Evolutionary conservation across 805 yeast species (phyloP).

Genomic region (Kuraishia piskuri): DNA sequence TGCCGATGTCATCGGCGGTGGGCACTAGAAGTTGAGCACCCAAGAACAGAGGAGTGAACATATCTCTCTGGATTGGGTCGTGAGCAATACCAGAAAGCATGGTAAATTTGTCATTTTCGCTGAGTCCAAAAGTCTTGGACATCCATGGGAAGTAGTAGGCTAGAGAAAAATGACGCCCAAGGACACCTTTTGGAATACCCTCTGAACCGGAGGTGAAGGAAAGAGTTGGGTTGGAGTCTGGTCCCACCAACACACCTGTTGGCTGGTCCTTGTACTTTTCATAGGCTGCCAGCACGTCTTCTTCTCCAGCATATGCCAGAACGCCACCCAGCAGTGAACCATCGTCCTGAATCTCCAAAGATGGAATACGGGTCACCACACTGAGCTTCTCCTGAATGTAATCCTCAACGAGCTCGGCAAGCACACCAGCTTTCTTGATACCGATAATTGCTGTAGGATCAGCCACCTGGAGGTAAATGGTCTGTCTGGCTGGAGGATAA

Average conservation of each 20-base stretch:
- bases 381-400: constrained; percentile 68
- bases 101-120: constrained; percentile 80
- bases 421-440: constrained; percentile 79
- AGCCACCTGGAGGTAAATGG: constrained; percentile 86
- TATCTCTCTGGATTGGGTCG: constrained; percentile 98
- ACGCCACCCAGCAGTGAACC: constrained; percentile 65
- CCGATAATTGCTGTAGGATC: constrained; percentile 88
- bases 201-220: constrained; percentile 97
- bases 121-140: constrained; percentile 75
- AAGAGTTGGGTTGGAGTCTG: constrained; percentile 94
- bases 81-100: constrained; percentile 99
- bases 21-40: constrained; percentile 94
- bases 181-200: constrained; percentile 97
- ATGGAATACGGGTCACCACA: constrained; percentile 67
- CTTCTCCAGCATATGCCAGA: constrained; percentile 15
- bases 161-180: constrained; percentile 93
- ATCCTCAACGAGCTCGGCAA: constrained; percentile 70
- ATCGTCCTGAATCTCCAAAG: constrained; percentile 66
- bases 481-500: constrained; percentile 97
- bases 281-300: constrained; percentile 43
- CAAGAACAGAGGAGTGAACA: constrained; percentile 93
- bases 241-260: constrained; percentile 91
- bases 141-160: constrained; percentile 99
- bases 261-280: constrained; percentile 41
- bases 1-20: constrained; percentile 95